Percentiles rank a stretch among this genome's conserved stretches.
Conservation (phyloP, 2,329 filamentous ascomycete species). For the Microcyclosporella mali region DNA sequence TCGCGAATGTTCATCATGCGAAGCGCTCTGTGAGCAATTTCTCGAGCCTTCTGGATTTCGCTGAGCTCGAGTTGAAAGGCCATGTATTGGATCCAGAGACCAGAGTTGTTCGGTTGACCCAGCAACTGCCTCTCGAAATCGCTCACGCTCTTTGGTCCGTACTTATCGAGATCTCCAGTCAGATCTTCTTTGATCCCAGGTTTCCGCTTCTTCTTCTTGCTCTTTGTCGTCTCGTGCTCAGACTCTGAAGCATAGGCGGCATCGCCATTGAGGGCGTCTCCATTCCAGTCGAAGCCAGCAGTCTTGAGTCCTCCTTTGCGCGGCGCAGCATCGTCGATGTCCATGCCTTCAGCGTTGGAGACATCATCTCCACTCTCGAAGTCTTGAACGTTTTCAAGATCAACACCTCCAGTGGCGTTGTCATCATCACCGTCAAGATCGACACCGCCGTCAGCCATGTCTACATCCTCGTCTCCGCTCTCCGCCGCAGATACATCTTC, state of each 20-base stretch:
- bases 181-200: slow-evolving; percentile 75
- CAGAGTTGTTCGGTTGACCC: slow-evolving; percentile 85
- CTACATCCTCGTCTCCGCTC: slow-evolving; percentile 29
- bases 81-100: slow-evolving; percentile 96
- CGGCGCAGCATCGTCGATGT: slow-evolving; percentile 31
- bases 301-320: slow-evolving; percentile 52
- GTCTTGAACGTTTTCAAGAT: slow-evolving; percentile 29
- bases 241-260: slow-evolving; percentile 51
- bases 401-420: slow-evolving; percentile 16
- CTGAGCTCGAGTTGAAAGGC: slow-evolving; percentile 93
- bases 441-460: slow-evolving; percentile 34
- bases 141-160: slow-evolving; percentile 80
- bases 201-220: slow-evolving; percentile 65
- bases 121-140: slow-evolving; percentile 93
- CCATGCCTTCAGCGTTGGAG: slow-evolving; percentile 43
- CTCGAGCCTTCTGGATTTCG: slow-evolving; percentile 79
- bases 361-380: slow-evolving; percentile 44
- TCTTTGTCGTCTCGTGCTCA: slow-evolving; percentile 45
- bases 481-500: slow-evolving; percentile 20
- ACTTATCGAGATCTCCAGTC: slow-evolving; percentile 83
- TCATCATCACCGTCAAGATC: slow-evolving; percentile 17
- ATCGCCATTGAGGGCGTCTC: slow-evolving; percentile 48
- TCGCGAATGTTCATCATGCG: slow-evolving; percentile 87
- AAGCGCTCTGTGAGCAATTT: slow-evolving; percentile 84
- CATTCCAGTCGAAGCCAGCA: slow-evolving; percentile 83